Base-by-base conservation (phyloP, 2,329 filamentous ascomycete genomes). In the Arthroderma sp. region DNA sequence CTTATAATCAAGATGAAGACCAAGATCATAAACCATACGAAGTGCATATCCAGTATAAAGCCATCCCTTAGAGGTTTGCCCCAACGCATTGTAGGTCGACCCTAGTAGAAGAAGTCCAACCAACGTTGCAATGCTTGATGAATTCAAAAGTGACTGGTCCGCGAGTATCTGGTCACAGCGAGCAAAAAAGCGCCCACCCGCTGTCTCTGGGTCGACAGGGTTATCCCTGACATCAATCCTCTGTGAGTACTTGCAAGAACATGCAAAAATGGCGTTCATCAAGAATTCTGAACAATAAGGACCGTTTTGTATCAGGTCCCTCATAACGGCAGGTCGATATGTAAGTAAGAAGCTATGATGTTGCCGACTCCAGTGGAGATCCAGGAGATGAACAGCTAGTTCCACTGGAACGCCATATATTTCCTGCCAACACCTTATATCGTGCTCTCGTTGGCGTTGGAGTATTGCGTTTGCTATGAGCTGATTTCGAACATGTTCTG, bases 241-340 rank as follows among this genome's bases (percentile, higher is more conserved):
- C 57, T 74, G 68, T 56, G 72, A 74, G 49, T 72, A 74, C 1
- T 73, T 67, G 4, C 66, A 68, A 2, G 69, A 71, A 8, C 69
- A 71, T 49, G 69, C 73, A 61, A 72, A 76, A 8, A 75, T 74
- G 4, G 73, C 69, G 56, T 73, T 73, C 8, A 75, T 58, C 2
- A 75, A 62, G 15, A 76, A 68, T 37, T 67, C 65, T 1, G 68
- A 72, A 52, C 65, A 69, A 58, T 72, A 70, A 5, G 69, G 68
- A 1, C 73, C 73, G 5, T 63, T 64, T 1, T 66, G 61, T 8
- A 63, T 56, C 31, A 75, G 63, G 54, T 71, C 69, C 8, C 66
- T 63, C 68, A 73, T 73, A 44, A 74, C 63, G 0, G 67, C 69
- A 0, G 71, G 71, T 2, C 72, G 67, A 60, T 74, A 74, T 1